These are phyloP conservation scores for Smittium culicis DNA, from an alignment of 371 early-diverging fungal species.

Conservation along the genomic window DNA sequence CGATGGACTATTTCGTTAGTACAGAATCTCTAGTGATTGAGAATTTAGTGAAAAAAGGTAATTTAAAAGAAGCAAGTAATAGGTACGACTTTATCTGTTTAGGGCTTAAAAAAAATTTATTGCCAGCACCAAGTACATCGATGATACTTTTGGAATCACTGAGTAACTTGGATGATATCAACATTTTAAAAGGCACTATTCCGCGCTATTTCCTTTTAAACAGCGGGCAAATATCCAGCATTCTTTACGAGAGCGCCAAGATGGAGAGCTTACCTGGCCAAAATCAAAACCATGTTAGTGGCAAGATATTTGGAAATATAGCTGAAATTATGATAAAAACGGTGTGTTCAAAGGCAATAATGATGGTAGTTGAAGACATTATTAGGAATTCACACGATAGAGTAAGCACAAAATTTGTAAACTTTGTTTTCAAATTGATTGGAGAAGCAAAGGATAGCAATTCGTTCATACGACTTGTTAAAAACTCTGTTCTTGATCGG, in stretches of 20 bases:
- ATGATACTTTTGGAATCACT: neutral
- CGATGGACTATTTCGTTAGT: neutral
- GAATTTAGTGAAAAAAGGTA: neutral
- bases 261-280: no score
- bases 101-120: neutral
- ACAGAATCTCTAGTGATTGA: neutral
- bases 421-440: neutral
- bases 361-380: neutral
- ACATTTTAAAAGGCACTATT: no score
- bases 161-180: neutral
- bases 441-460: neutral
- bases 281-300: no score
- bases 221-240: no score
- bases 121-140: neutral
- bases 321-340: no score
- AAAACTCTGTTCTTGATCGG: neutral
- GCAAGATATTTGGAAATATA: no score
- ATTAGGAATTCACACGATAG: neutral
- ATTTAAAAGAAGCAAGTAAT: neutral
- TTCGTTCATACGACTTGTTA: neutral
- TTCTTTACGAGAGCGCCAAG: no score
- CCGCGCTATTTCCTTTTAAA: no score
- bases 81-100: neutral
- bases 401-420: neutral
- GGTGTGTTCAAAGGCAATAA: neutral